Evolutionary conservation across 331 rosid genomes (phyloP).

Genomic region (Rhamnella rubrinervis): DNA sequence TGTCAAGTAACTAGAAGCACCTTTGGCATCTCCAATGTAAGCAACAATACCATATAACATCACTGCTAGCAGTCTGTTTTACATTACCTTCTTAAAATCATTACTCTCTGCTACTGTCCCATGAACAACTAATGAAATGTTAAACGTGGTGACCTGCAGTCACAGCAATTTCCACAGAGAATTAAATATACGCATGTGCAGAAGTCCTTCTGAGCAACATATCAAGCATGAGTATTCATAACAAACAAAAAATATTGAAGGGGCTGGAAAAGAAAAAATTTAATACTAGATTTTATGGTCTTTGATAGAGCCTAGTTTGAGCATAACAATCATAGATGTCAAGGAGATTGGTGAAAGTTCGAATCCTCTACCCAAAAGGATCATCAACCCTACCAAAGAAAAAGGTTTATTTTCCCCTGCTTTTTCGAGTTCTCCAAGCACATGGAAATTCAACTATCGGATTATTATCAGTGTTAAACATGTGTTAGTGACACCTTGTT

Average conservation of each 20-base stretch:
- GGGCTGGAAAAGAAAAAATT: too few species aligned
- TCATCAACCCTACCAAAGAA: background rate
- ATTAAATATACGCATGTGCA: background rate
- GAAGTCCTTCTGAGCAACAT: background rate
- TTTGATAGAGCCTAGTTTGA: background rate
- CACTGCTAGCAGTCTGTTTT: slow-evolving; percentile 4
- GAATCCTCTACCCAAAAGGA: background rate
- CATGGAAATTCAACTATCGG: background rate
- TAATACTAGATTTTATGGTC: background rate
- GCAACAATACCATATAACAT: slow-evolving; percentile 10
- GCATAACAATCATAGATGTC: background rate
- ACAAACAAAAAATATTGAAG: background rate
- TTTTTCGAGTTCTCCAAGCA: background rate
- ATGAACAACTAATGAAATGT: slow-evolving; percentile 87
- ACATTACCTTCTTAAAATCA: slow-evolving; percentile 83
- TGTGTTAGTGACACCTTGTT: too few species aligned
- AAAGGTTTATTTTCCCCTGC: background rate
- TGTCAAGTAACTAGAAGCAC: slow-evolving; percentile 21
- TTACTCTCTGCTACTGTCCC: slow-evolving; percentile 77
- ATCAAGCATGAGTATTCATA: background rate
- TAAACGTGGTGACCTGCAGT: slow-evolving; percentile 83
- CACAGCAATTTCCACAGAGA: slow-evolving; percentile 27
- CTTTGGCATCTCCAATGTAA: slow-evolving; percentile 3
- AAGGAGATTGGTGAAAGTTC: background rate
- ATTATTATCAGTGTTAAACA: too few species aligned